phyloP scores from a whole-genome alignment of 257 asterid genomes.

The Mentha longifolia region DNA sequence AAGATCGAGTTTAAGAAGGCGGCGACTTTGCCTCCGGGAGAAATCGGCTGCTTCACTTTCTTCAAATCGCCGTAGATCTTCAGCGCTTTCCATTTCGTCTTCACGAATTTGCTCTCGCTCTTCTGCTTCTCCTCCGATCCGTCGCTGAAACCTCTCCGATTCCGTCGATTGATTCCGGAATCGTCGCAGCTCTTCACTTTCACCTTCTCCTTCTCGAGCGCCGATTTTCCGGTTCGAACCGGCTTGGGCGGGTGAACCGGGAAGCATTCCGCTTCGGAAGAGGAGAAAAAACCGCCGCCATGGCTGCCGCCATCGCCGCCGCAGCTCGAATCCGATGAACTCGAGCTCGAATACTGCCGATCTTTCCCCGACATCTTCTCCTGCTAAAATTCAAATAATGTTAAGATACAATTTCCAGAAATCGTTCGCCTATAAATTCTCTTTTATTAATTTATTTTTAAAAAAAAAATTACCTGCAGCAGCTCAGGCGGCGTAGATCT shows the following conservation, averaged over 20 bases:
- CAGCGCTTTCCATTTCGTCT: constrained; percentile 51
- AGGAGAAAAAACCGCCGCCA: constrained; percentile 46
- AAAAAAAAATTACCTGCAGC: neutral
- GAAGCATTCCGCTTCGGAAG: constrained; percentile 52
- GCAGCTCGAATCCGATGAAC: constrained; percentile 41
- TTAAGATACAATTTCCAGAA: neutral
- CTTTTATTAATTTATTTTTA: too few relatives aligned
- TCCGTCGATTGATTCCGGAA: constrained; percentile 3
- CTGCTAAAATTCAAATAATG: neutral
- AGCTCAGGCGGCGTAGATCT: neutral
- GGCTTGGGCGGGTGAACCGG: constrained; percentile 53
- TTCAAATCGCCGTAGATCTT: constrained; percentile 73
- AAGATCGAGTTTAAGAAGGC: constrained; percentile 69
- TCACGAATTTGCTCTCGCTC: constrained; percentile 47
- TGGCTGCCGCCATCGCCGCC: constrained; percentile 30
- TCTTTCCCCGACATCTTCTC: constrained; percentile 24
- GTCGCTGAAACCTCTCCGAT: constrained; percentile 20
- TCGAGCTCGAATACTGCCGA: constrained; percentile 31
- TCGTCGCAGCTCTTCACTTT: constrained; percentile 23
- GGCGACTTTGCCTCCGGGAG: constrained; percentile 74
- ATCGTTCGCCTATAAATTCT: neutral
- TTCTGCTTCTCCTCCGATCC: constrained; percentile 39
- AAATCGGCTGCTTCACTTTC: constrained; percentile 77
- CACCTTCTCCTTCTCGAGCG: constrained; percentile 32
- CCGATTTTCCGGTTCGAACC: constrained; percentile 46